Evolutionary conservation across 1,284 basidiomycete genomes (phyloP), one percentile per base, ranked within the genome.

Genomic region (Golubevia sp.): DNA sequence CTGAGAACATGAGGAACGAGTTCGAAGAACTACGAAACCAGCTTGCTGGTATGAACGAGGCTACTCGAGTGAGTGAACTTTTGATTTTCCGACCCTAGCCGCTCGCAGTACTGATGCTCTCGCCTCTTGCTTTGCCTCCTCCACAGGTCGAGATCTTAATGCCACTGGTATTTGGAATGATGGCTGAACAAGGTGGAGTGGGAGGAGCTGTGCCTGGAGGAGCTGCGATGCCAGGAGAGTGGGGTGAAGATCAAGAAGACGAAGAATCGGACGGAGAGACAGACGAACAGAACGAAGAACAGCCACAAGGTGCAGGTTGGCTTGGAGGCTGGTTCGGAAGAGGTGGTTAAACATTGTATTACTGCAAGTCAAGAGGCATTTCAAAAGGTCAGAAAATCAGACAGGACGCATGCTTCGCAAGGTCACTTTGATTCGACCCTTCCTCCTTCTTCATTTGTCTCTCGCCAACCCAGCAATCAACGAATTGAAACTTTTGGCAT

Each of bases 121-220:
- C 2, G 25, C 23, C 30, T 2, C 27, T 50, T 50, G 21, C 18
- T 6, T n/a, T 38, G 56, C 20, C 13, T 30, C 27, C 44, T 30
- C 20, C 48, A n/a, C n/a, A 13, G 8, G 13, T 34, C 25, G 63
- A 71, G 23, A 74, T 74, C 27, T 59, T 76, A 6, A 55, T 76
- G 57, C 70, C 74, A 2, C 69, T 71, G 61, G 58, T 77, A n/a
- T 59, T 74, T 62, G 53, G 65, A 15, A 62, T 72, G 62, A 56
- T 64, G 11, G 67, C 69, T 20, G 59, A 58, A 15, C 64, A 56
- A 11, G 55, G 60, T 13, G 21, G 18, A 8, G 24, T 48, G 20
- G 25, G 61, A 2, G 61, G 61, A n/a, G 53, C 50, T 15, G 57
- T 38, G 18, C 21, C 50, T 5, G 30, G 30, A 3, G 15, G 49